These are phyloP conservation scores for Hymenoscyphus fraxineus DNA, from an alignment of 2,329 filamentous ascomycete species.

Conservation along the genomic window DNA sequence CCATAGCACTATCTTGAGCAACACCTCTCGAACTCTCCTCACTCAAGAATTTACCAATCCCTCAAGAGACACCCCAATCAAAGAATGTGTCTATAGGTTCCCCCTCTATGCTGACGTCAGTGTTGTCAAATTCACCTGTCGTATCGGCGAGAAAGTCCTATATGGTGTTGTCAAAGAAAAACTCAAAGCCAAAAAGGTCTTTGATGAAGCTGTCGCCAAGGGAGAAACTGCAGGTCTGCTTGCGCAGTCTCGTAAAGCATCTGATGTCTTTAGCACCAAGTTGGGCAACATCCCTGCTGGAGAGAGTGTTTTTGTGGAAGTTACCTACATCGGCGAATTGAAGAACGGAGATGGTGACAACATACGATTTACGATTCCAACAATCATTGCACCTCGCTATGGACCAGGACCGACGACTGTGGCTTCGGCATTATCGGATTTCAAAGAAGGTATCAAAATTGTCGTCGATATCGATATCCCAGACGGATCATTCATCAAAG, in stretches of 20 bases:
- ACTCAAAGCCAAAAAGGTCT: constrained; percentile 56
- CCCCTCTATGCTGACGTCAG: constrained; percentile 70
- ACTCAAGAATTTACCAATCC: constrained; percentile 61
- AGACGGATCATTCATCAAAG: constrained; percentile 52
- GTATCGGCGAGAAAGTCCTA: constrained; percentile 56
- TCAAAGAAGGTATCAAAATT: constrained; percentile 38
- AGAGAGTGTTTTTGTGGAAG: constrained; percentile 54
- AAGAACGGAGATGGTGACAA: constrained; percentile 70
- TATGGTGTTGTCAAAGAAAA: constrained; percentile 65
- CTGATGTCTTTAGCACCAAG: constrained; percentile 65
- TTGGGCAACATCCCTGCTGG: constrained; percentile 64
- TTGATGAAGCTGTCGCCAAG: constrained; percentile 52
- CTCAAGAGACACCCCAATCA: constrained; percentile 40
- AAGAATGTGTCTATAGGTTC: constrained; percentile 62
- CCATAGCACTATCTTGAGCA: constrained; percentile 58
- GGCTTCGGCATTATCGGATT: background rate
- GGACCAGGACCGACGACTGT: constrained; percentile 35
- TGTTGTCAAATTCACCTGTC: constrained; percentile 64
- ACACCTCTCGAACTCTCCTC: constrained; percentile 44
- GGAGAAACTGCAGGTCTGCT: constrained; percentile 63
- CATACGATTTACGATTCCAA: constrained; percentile 66
- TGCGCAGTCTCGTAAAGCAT: constrained; percentile 55
- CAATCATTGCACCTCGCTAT: constrained; percentile 63
- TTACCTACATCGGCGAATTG: constrained; percentile 66
- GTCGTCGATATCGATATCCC: constrained; percentile 58